Conservation (phyloP, 495 filamentous ascomycete genomes). For the Diplogelasinospora grovesii region DNA sequence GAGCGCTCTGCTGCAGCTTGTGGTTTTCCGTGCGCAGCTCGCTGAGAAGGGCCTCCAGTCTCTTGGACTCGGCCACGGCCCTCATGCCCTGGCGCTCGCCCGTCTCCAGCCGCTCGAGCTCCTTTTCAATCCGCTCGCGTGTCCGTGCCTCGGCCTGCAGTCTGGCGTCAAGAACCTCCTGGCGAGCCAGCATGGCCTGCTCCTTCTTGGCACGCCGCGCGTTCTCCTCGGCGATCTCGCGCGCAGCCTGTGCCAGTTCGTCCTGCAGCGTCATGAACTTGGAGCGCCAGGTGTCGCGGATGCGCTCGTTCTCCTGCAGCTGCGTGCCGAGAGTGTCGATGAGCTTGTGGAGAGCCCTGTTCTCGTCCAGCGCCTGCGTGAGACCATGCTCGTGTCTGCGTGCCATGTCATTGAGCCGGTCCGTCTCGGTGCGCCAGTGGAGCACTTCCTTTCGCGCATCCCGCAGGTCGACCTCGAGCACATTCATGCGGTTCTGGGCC, state of each 20-base stretch:
- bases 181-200: slow-evolving; percentile 62
- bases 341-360: slow-evolving; percentile 52
- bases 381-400: slow-evolving; percentile 37
- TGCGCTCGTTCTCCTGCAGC: slow-evolving; percentile 75
- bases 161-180: slow-evolving; percentile 72
- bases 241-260: slow-evolving; percentile 71
- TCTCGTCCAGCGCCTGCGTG: slow-evolving; percentile 33
- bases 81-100: slow-evolving; percentile 64
- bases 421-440: slow-evolving; percentile 44
- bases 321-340: slow-evolving; percentile 65
- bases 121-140: slow-evolving; percentile 69
- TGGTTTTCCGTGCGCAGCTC: slow-evolving; percentile 62
- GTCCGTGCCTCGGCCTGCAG: slow-evolving; percentile 71
- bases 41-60: slow-evolving; percentile 58
- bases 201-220: slow-evolving; percentile 66
- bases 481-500: slow-evolving; percentile 45
- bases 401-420: slow-evolving; percentile 34
- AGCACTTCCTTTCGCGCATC: slow-evolving; percentile 41
- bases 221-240: slow-evolving; percentile 73
- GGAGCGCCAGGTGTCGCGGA: slow-evolving; percentile 67
- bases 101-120: slow-evolving; percentile 68
- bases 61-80: slow-evolving; percentile 49
- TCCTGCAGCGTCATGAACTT: slow-evolving; percentile 78
- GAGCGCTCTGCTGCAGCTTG: slow-evolving; percentile 55
- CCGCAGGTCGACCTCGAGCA: slow-evolving; percentile 41